Evolutionary conservation across 2,329 filamentous ascomycete genomes (phyloP).

Genomic region (Epichloe elymi): DNA sequence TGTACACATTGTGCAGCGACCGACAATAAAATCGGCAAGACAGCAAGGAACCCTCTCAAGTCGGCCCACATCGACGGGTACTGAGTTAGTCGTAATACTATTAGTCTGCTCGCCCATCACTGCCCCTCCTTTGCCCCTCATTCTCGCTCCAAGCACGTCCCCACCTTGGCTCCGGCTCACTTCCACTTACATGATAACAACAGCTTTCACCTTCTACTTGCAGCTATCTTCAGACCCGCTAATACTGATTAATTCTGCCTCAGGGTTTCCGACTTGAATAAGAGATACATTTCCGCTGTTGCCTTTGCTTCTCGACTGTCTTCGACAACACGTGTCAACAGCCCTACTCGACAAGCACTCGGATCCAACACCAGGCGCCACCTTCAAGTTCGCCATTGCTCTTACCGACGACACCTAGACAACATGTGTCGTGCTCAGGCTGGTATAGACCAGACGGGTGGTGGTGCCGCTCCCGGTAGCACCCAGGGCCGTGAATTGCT

Average conservation of each 20-base stretch:
- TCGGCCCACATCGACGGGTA: too few species aligned
- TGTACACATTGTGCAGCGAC: too few species aligned
- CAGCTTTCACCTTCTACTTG: slow-evolving; percentile 5
- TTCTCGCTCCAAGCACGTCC: not conserved
- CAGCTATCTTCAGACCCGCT: slow-evolving; percentile 1
- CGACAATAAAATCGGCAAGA: too few species aligned
- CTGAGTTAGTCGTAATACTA: too few species aligned
- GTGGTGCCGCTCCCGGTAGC: slow-evolving; percentile 12
- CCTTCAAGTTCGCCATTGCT: slow-evolving; percentile 45
- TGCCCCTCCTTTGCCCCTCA: not conserved
- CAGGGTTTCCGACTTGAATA: not conserved
- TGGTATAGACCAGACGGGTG: slow-evolving; percentile 20
- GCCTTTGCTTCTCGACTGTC: not conserved
- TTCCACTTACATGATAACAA: not conserved
- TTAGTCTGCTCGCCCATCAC: not conserved
- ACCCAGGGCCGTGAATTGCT: slow-evolving; percentile 57
- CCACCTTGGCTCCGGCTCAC: not conserved
- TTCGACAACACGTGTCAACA: not conserved
- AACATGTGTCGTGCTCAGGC: slow-evolving; percentile 50
- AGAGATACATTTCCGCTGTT: slow-evolving; percentile 2
- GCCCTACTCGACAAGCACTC: not conserved
- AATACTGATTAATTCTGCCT: not conserved
- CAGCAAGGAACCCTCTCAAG: too few species aligned
- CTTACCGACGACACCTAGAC: slow-evolving; percentile 46
- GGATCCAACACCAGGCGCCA: slow-evolving; percentile 2